phyloP scores from a whole-genome alignment of 2,329 filamentous ascomycete species.

The Endocalyx cinctus region DNA sequence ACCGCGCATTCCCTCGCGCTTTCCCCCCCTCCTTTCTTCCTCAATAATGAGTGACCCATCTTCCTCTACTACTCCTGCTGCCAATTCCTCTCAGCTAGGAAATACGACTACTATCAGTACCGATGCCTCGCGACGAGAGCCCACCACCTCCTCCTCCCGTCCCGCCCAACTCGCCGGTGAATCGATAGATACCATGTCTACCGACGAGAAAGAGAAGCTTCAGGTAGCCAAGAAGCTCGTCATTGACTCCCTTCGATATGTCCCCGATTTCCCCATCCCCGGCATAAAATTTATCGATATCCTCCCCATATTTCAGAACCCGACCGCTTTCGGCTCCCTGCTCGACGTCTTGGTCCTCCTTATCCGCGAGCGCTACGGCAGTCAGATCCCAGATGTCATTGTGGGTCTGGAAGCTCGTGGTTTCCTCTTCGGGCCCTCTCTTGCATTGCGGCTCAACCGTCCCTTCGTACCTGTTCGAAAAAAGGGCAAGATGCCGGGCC shows the following conservation, averaged over 20 bases:
- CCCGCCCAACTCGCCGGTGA: constrained; percentile 62
- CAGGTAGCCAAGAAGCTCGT: constrained; percentile 40
- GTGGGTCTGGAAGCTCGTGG: constrained; percentile 91
- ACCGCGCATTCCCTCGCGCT: constrained; percentile 21
- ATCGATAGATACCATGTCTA: constrained; percentile 48
- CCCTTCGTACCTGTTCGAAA: constrained; percentile 93
- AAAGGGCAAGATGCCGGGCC: constrained; percentile 90
- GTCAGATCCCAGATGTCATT: constrained; percentile 74
- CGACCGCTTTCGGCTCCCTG: constrained; percentile 67
- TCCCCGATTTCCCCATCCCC: constrained; percentile 84
- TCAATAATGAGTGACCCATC: constrained; percentile 32
- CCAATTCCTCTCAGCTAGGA: constrained; percentile 26
- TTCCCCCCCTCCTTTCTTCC: constrained; percentile 22
- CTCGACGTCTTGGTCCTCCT: constrained; percentile 83
- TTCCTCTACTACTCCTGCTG: constrained; percentile 30
- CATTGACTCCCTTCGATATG: constrained; percentile 71
- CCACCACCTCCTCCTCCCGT: constrained; percentile 57
- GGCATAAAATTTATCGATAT: constrained; percentile 98
- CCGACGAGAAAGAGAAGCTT: constrained; percentile 25
- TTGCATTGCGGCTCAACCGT: constrained; percentile 78
- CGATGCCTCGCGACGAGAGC: constrained; percentile 60
- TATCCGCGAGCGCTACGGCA: constrained; percentile 58
- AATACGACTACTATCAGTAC: constrained; percentile 31
- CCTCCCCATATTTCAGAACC: constrained; percentile 86
- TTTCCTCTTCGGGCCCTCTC: constrained; percentile 88